A percentile compares a stretch with the other conserved stretches of the same genome.
Evolutionary conservation across 164 flowering plant genomes (phyloP).

Genomic region (Echeveria elegans): DNA sequence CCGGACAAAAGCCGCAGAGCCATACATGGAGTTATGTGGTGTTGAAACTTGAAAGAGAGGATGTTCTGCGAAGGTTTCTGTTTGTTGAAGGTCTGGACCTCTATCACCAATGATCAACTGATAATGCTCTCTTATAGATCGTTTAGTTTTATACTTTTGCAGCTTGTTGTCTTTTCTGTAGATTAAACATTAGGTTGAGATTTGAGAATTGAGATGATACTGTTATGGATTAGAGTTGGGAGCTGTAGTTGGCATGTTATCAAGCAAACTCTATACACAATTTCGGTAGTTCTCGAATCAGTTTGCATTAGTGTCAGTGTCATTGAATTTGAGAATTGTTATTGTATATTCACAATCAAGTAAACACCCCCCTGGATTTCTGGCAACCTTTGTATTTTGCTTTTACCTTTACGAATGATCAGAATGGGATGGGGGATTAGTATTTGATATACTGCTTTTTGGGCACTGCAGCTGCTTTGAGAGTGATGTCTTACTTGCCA

Average conservation of each 20-base stretch:
- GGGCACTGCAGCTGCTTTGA: slow-evolving; percentile 75
- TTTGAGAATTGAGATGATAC: too few species aligned
- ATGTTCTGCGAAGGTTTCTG: slow-evolving; percentile 70
- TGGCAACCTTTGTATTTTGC: neutral
- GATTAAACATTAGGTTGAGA: too few species aligned
- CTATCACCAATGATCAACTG: slow-evolving; percentile 80
- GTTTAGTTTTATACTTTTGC: neutral
- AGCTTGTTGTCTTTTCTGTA: neutral
- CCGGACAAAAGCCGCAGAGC: slow-evolving; percentile 82
- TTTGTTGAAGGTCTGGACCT: slow-evolving; percentile 76
- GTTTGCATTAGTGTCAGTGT: neutral
- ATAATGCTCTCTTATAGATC: slow-evolving; percentile 18
- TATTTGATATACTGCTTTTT: neutral
- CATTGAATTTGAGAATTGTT: neutral
- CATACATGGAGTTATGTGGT: slow-evolving; percentile 57
- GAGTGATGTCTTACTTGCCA: slow-evolving; percentile 73
- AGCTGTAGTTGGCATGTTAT: neutral
- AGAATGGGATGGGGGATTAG: neutral
- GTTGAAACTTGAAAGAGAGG: too few species aligned
- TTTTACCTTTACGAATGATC: too few species aligned
- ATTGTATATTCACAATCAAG: neutral
- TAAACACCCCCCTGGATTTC: neutral
- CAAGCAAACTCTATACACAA: neutral
- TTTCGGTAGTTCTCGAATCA: neutral
- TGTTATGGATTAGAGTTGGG: too few species aligned